Evolutionary conservation across 768 basidiomycete genomes (phyloP).

Genomic region (Phlegmacium glaucopus): DNA sequence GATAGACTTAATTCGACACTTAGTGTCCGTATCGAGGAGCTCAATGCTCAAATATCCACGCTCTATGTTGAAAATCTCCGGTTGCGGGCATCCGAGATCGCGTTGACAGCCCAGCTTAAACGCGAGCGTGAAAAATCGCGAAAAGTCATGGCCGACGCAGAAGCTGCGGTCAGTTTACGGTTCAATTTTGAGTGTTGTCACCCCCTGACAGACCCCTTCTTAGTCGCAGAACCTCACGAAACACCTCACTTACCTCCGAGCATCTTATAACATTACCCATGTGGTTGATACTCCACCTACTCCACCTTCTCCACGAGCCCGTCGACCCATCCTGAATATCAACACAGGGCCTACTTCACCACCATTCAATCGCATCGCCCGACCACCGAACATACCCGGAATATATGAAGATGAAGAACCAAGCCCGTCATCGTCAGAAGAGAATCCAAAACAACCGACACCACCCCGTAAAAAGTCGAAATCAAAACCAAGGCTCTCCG

Average conservation of each 20-base stretch:
- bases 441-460: slow-evolving; percentile 33
- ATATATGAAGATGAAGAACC: slow-evolving; percentile 70
- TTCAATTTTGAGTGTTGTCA: slow-evolving; percentile 3
- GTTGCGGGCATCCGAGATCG: slow-evolving; percentile 76
- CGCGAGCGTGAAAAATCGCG: slow-evolving; percentile 76
- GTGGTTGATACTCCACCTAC: slow-evolving; percentile 33
- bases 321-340: slow-evolving; percentile 36
- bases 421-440: slow-evolving; percentile 39
- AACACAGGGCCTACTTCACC: slow-evolving; percentile 37
- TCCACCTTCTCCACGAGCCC: slow-evolving; percentile 48
- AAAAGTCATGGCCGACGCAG: slow-evolving; percentile 69
- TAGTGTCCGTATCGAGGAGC: slow-evolving; percentile 80
- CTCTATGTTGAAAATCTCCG: slow-evolving; percentile 82
- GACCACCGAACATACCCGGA: slow-evolving; percentile 61
- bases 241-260: slow-evolving; percentile 62
- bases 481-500: slow-evolving; percentile 44
- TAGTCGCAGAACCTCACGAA: slow-evolving; percentile 61
- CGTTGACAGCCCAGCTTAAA: slow-evolving; percentile 71
- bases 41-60: slow-evolving; percentile 79
- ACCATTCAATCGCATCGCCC: slow-evolving; percentile 54
- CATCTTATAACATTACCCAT: slow-evolving; percentile 48
- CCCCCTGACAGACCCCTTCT: slow-evolving; percentile 6
- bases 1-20: slow-evolving; percentile 80
- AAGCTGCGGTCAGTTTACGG: slow-evolving; percentile 56
- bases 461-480: slow-evolving; percentile 42